Base-by-base conservation (phyloP, 352 stramenopile genomes). In the Phytophthora europaea region DNA sequence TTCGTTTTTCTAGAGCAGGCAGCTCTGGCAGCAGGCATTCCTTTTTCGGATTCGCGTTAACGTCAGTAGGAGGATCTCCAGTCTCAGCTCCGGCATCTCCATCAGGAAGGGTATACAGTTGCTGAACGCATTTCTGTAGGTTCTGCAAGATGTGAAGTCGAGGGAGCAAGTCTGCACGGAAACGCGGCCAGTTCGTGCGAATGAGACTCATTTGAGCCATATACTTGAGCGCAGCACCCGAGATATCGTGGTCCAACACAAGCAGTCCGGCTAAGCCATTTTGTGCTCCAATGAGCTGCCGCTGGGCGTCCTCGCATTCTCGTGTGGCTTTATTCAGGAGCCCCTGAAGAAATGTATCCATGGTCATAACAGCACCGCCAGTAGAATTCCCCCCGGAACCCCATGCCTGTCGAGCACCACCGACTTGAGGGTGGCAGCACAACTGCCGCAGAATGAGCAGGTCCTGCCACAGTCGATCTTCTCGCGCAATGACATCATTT, bases 351-450 rank as follows among this genome's bases (percentile, higher is more conserved):
- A 97, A 94, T 7, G 89, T 82, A 70, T 88, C 82, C 89, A 97
- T 97, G 4, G 87, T 96, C 51, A 97, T 78, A 16, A 93, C 70
- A 22, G 61, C 61, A 15, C 63, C 68, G 18, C 38, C 43, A 23
- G 50, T 64, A 13, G 54, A 65, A 53, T 56, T 67, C 3, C 66
- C 66, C 38, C 52, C 59, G 22, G 58, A 51, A 0, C 61, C 61
- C 72, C 71, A 75, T 1, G 33, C 51, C 12, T 77, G 71, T 34
- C 67, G 68, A 23, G 76, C 73, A 16, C 80, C 81, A 8, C 89
- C 88, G 16, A 98, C 85, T 73, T 98, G 93, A 7, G 94, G 95
- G 76, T 99, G 95, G 51, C 93, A 98, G 65, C 95, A 99, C 4
- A 97, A 87, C 68, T 98, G 94, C 15, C 94, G 87, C 36, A 99